phyloP scores from a whole-genome alignment of 1,284 basidiomycete species.

The Malassezia sympodialis region DNA sequence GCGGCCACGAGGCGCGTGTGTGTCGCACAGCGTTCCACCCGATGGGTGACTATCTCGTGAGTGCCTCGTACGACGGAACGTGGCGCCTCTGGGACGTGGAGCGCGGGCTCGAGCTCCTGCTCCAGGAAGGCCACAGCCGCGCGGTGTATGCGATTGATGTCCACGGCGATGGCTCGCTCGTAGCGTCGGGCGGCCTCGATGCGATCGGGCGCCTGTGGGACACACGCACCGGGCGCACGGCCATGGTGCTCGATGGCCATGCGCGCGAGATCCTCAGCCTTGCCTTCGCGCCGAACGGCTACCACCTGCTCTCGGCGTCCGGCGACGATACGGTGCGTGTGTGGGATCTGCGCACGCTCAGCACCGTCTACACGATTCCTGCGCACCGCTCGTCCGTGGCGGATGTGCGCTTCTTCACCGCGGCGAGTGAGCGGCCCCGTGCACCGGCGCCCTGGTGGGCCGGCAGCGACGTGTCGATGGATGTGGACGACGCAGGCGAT shows the following conservation, averaged over 20 bases:
- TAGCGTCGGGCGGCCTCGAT: conserved; percentile 87
- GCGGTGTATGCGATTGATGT: conserved; percentile 92
- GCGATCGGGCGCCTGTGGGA: conserved; percentile 97
- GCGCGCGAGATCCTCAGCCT: conserved; percentile 84
- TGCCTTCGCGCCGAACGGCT: conserved; percentile 89
- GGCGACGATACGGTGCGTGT: conserved; percentile 95
- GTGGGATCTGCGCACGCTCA: conserved; percentile 91
- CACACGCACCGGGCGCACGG: conserved; percentile 80
- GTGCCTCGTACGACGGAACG: conserved; percentile 94
- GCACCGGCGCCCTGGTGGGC: conserved; percentile 25
- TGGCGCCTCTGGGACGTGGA: conserved; percentile 94
- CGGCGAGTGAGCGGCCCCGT: conserved; percentile 20
- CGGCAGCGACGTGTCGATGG: conserved; percentile 16
- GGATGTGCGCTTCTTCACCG: conserved; percentile 77
- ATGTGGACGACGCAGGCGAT: conserved; percentile 38
- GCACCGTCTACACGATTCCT: conserved; percentile 87
- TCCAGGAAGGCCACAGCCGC: conserved; percentile 95
- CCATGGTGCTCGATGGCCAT: conserved; percentile 96
- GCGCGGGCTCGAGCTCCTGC: conserved; percentile 66
- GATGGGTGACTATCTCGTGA: conserved; percentile 79
- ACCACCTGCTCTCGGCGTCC: conserved; percentile 90
- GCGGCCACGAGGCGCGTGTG: conserved; percentile 80
- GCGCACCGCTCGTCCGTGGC: conserved; percentile 89
- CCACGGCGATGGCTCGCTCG: conserved; percentile 84
- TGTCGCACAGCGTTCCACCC: conserved; percentile 93